Percentiles rank a stretch among this genome's conserved stretches.
Conservation (phyloP, 2,329 filamentous ascomycete species). For the Fusarium caatingaense region DNA sequence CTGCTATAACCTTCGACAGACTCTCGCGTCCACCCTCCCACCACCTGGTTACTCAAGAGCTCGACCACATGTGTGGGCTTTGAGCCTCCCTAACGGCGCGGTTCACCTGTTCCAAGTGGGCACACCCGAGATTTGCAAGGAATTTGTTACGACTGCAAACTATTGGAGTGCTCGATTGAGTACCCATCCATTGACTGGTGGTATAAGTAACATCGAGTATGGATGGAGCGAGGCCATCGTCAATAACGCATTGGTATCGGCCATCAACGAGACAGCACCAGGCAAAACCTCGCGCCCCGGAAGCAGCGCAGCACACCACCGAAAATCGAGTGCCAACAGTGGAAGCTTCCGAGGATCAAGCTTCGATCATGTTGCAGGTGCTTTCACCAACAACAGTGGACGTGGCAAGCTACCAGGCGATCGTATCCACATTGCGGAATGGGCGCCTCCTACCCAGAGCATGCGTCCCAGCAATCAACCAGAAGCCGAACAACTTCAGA, state of each 20-base stretch:
- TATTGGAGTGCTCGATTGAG: constrained; percentile 97
- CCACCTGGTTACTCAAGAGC: constrained; percentile 92
- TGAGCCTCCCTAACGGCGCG: constrained; percentile 90
- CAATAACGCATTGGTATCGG: constrained; percentile 65
- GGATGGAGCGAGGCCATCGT: constrained; percentile 93
- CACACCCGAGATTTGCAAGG: constrained; percentile 91
- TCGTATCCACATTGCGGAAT: constrained; percentile 84
- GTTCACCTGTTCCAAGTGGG: constrained; percentile 99
- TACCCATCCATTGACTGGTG: constrained; percentile 91
- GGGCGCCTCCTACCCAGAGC: constrained; percentile 88
- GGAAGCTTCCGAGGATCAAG: constrained; percentile 66
- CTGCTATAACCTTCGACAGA: constrained; percentile 88
- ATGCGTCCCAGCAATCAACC: constrained; percentile 84
- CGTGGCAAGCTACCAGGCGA: constrained; percentile 81
- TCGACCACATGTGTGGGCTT: constrained; percentile 91
- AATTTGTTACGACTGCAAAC: constrained; percentile 94
- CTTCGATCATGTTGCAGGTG: constrained; percentile 69
- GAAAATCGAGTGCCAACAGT: constrained; percentile 61
- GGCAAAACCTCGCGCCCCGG: constrained; percentile 59
- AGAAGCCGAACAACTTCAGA: constrained; percentile 83
- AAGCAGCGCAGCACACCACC: constrained; percentile 59
- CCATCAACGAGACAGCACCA: constrained; percentile 61
- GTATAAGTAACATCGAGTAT: constrained; percentile 96
- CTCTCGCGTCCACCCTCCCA: constrained; percentile 89
- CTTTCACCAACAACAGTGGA: constrained; percentile 62